Evolutionary conservation across 371 early-diverging fungal species (phyloP).

Genomic region (Apophysomyces sp.): DNA sequence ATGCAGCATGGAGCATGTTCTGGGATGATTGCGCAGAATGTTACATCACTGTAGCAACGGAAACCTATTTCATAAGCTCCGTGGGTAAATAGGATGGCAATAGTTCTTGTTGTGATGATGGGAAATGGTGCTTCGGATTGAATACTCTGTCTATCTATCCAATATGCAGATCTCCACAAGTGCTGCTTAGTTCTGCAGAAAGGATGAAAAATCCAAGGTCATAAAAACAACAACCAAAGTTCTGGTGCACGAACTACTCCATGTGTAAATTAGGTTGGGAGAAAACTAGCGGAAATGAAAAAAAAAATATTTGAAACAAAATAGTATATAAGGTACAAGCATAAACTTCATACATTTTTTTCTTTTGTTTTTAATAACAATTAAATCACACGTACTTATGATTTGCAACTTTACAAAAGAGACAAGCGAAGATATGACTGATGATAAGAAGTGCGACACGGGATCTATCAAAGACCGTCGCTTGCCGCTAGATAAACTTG

Average conservation of each 20-base stretch:
- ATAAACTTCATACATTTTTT: neutral
- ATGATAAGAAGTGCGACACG: neutral
- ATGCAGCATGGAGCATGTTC: neutral
- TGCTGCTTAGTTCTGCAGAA: too few relatives aligned
- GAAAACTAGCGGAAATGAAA: neutral
- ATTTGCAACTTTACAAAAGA: neutral
- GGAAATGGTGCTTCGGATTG: too few relatives aligned
- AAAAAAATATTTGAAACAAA: neutral
- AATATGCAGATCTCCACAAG: too few relatives aligned
- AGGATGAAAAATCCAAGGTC: too few relatives aligned
- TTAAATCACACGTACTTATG: neutral
- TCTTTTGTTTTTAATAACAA: too few relatives aligned
- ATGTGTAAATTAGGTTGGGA: neutral
- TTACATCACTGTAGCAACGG: too few relatives aligned
- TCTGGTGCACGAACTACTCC: neutral
- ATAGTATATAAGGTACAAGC: neutral
- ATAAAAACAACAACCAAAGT: neutral
- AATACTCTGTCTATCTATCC: too few relatives aligned
- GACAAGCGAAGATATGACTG: neutral
- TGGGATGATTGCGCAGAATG: too few relatives aligned
- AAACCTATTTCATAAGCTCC: too few relatives aligned
- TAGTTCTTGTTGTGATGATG: too few relatives aligned
- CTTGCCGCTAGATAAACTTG: neutral
- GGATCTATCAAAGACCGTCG: neutral
- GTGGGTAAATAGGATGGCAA: too few relatives aligned